Conservation (phyloP, 2,329 filamentous ascomycete genomes). For the Cercospora brassicicola region DNA sequence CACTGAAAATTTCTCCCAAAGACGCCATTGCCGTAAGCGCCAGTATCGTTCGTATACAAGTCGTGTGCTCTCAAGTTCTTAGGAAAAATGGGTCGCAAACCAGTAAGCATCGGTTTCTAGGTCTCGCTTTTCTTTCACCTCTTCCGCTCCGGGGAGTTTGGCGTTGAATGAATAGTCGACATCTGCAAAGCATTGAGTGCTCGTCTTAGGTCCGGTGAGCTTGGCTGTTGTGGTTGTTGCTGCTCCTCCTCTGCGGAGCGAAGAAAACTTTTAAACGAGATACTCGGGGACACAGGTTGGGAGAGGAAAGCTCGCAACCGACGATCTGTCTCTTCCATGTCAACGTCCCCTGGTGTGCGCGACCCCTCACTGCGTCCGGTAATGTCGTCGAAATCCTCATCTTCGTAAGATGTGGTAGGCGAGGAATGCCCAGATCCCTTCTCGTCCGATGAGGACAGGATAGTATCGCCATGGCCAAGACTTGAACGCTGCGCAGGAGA, state of each 20-base stretch:
- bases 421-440: conserved; percentile 27
- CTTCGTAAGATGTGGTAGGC: conserved; percentile 26
- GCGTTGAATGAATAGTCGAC: conserved; percentile 15
- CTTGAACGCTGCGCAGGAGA: conserved; percentile 1
- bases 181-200: conserved; percentile 23
- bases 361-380: conserved; percentile 13
- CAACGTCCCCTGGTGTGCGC: background rate
- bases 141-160: background rate
- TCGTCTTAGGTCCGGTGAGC: conserved; percentile 19
- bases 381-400: conserved; percentile 25
- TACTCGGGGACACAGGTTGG: conserved; percentile 27
- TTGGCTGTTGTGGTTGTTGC: conserved; percentile 9
- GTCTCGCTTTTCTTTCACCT: background rate
- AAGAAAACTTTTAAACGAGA: conserved; percentile 25
- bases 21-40: background rate
- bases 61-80: background rate
- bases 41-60: background rate
- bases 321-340: conserved; percentile 12
- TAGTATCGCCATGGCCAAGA: conserved; percentile 8
- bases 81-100: background rate
- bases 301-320: conserved; percentile 24
- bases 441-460: conserved; percentile 28
- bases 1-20: too few species aligned
- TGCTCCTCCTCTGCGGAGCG: conserved; percentile 1
- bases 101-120: background rate